Evolutionary conservation across 2,329 filamentous ascomycete genomes (phyloP).

Genomic region (Cercospora beticola): DNA sequence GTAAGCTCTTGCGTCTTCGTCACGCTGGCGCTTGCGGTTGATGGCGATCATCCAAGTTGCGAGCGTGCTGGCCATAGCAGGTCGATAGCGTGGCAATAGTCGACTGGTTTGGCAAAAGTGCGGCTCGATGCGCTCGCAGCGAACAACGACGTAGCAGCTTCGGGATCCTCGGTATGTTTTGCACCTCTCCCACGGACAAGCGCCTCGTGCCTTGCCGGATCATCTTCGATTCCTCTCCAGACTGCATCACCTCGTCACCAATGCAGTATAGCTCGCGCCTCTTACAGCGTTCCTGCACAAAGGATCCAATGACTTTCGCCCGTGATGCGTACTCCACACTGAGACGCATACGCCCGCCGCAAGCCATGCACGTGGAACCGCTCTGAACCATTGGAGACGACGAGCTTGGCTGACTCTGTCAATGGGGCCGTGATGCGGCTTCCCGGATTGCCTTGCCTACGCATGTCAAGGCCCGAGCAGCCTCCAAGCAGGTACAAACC

Average conservation of each 20-base stretch:
- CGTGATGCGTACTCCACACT: background rate
- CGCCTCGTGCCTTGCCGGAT: background rate
- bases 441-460: background rate
- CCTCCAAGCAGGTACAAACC: background rate
- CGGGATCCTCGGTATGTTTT: slow-evolving; percentile 6
- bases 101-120: background rate
- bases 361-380: slow-evolving; percentile 11
- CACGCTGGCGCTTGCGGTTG: slow-evolving; percentile 13
- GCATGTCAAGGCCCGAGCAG: background rate
- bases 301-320: slow-evolving; percentile 1
- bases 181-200: slow-evolving; percentile 4
- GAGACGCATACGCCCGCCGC: background rate
- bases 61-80: background rate
- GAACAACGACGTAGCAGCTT: background rate
- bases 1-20: too few relatives aligned
- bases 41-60: slow-evolving; percentile 14
- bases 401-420: background rate
- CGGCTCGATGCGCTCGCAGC: background rate
- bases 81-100: slow-evolving; percentile 7
- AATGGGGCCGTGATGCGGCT: background rate
- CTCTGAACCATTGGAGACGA: background rate
- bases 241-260: slow-evolving; percentile 7
- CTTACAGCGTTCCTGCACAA: slow-evolving; percentile 10
- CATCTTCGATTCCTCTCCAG: slow-evolving; percentile 8
- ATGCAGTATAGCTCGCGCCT: slow-evolving; percentile 7